Base-by-base conservation (phyloP, 805 yeast genomes). In the Metschnikowia amazonensis region DNA sequence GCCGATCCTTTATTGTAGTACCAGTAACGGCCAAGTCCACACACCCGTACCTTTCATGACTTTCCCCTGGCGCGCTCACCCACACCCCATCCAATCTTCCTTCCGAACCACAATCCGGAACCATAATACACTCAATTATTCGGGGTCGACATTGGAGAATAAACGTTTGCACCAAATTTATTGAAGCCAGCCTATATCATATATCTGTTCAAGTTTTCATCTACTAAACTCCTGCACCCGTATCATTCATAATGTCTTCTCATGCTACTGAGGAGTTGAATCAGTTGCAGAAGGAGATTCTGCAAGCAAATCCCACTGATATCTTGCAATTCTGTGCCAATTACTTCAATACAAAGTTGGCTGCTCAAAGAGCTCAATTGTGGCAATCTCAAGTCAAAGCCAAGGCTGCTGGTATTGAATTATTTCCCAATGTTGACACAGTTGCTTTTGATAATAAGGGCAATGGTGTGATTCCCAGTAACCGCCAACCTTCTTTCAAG, bases 321-420 rank as follows among this genome's bases (percentile, higher is more conserved):
- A 69, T 86, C 10, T 62, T 86, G 47, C 89, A 86, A 59, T 86
- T 85, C 66, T 83, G 90, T 57, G 84, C 86, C 45, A 77, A 81
- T 63, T 84, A 82, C 64, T 86, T 86, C 69, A 77, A 76, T 58
- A 62, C 72, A 40, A 77, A 82, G 48, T 67, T 86, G 48, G 82
- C 80, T 53, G 74, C 75, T 25, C 86, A 83, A 58, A 73, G 86
- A 59, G 58, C 69, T 24, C 72, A 70, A 31, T 64, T 75, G 40
- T 78, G 80, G 78, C 62, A 62, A n/a, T 76, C 74, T 47, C 77
- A 74, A 55, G 59, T 68, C 33, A 70, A 69, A 50, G 81, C 81
- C 4, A 65, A 63, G 36, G 67, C 75, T 1, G 73, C 77, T 30
- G 84, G 84, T 1, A 65, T 80, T 25, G 72, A 67, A 35, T 63